Evolutionary conservation across 2,329 filamentous ascomycete genomes (phyloP).

Genomic region (Raffaelea ambrosiae): DNA sequence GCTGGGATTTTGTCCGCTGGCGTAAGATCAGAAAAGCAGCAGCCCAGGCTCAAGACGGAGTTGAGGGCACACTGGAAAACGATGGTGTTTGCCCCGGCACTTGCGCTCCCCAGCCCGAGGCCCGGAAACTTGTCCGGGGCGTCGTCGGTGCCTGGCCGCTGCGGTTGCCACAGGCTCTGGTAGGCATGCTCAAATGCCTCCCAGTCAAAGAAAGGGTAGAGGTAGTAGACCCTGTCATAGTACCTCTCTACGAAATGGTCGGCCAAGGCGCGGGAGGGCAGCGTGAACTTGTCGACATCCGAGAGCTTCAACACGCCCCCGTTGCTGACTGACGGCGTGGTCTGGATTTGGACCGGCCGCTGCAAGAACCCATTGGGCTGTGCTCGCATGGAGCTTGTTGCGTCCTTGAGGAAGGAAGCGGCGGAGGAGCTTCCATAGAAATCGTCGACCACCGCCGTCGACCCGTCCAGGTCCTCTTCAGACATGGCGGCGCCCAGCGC

Average conservation of each 20-base stretch:
- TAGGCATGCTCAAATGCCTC: conserved; percentile 24
- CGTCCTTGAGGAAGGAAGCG: conserved; percentile 8
- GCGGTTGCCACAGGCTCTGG: conserved; percentile 3
- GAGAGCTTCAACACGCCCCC: background rate
- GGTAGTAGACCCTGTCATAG: conserved; percentile 28
- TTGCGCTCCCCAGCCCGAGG: conserved; percentile 5
- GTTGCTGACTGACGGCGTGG: background rate
- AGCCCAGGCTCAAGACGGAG: conserved; percentile 30
- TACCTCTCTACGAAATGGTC: conserved; percentile 31
- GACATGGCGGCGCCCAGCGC: conserved; percentile 9
- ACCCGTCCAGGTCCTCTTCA: conserved; percentile 6
- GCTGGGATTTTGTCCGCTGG: conserved; percentile 17
- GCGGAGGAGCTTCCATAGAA: conserved; percentile 8
- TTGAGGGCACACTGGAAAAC: conserved; percentile 34
- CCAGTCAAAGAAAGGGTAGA: conserved; percentile 35
- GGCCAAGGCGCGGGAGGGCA: conserved; percentile 30
- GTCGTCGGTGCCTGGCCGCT: background rate
- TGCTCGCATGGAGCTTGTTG: background rate
- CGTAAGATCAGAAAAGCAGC: conserved; percentile 8
- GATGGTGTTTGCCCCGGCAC: conserved; percentile 20
- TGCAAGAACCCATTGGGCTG: background rate
- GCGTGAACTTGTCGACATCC: conserved; percentile 3
- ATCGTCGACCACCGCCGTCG: background rate
- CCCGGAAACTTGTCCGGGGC: conserved; percentile 1
- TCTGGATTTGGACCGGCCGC: background rate